These are phyloP conservation scores for Beauveria scarabaeidicola DNA, from an alignment of 2,329 filamentous ascomycete species.

Conservation along the genomic window DNA sequence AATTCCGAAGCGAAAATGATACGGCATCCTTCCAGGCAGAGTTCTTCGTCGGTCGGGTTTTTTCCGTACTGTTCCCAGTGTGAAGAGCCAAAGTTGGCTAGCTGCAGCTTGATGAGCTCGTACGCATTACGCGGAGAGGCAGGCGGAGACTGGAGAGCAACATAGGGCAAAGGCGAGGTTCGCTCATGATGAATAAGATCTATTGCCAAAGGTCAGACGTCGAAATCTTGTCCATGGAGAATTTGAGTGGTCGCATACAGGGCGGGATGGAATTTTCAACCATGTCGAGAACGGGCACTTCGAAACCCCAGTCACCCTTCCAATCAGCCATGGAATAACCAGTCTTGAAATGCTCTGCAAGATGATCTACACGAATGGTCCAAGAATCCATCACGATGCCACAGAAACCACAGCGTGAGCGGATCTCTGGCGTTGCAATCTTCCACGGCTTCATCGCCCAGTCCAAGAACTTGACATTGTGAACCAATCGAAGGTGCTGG, in stretches of 20 bases:
- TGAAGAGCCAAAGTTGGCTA: conserved; percentile 43
- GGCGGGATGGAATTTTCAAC: conserved; percentile 60
- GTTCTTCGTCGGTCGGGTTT: conserved; percentile 40
- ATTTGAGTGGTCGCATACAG: conserved; percentile 40
- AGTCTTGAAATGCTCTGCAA: conserved; percentile 60
- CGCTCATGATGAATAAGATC: conserved; percentile 58
- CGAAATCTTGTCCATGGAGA: conserved; percentile 28
- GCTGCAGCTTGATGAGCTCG: conserved; percentile 50
- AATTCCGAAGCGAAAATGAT: conserved; percentile 49
- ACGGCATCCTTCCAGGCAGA: conserved; percentile 50
- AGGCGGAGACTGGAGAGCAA: conserved; percentile 35
- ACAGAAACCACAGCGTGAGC: conserved; percentile 59
- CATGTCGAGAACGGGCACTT: conserved; percentile 50
- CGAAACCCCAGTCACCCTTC: conserved; percentile 64
- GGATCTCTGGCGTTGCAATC: conserved; percentile 49
- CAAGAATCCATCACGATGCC: conserved; percentile 53
- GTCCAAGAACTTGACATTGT: conserved; percentile 50
- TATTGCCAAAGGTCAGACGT: conserved; percentile 36
- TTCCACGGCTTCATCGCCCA: conserved; percentile 62
- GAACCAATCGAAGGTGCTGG: conserved; percentile 55
- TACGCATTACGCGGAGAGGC: conserved; percentile 49
- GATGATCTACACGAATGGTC: conserved; percentile 51
- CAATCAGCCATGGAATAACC: conserved; percentile 60
- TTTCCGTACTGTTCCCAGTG: conserved; percentile 32
- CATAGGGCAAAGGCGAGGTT: conserved; percentile 46